Base-by-base conservation (phyloP, 805 yeast species). In the Candida fluviatilis region DNA sequence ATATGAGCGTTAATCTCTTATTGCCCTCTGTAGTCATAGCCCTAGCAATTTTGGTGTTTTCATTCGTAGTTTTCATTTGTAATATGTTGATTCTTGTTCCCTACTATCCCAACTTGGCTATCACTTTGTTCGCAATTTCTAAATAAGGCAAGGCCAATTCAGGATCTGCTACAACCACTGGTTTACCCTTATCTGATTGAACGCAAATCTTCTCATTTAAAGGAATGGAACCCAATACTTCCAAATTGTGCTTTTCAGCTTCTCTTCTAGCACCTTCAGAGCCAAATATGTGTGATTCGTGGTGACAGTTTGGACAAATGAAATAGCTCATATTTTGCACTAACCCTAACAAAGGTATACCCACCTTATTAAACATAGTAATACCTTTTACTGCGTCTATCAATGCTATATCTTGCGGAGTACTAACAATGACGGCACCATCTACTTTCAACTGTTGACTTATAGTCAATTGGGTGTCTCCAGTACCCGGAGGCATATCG, bases 401-500 rank as follows among this genome's bases (percentile, higher is more conserved):
- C 18, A 86, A 58, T 0, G 95, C 95, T 29, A 87, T 75, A 46
- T 87, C 95, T 55, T 87, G 95, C 0, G 95, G 91, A 0, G 95
- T 87, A 0, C 89, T 78, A 1, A 87, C 95, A 27, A 87, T 76
- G 1, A 87, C 73, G 0, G 95, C 87, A 0, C 95, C 95, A 49
- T 80, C 84, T 0, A 87, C 76, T 33, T 73, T 71, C n/a, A 84
- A 56, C 49, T 80, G 83, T 57, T 87, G 95, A 18, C 88, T 80
- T n/a, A 87, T 68, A 0, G 95, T 83, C 38, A 87, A 66, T 51
- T 87, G 95, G 0, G 85, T 81, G 54, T 87, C 95, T 14, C 95
- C 95, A 0, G 95, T 87, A 2, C 95, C 95, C 0, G 95, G 95
- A 0, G 95, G 95, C 84, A 87, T 75, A 50, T 87, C 95, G 8